Evolutionary conservation across 495 filamentous ascomycete species (phyloP).

Genomic region (Staphylotrichum longicolle): DNA sequence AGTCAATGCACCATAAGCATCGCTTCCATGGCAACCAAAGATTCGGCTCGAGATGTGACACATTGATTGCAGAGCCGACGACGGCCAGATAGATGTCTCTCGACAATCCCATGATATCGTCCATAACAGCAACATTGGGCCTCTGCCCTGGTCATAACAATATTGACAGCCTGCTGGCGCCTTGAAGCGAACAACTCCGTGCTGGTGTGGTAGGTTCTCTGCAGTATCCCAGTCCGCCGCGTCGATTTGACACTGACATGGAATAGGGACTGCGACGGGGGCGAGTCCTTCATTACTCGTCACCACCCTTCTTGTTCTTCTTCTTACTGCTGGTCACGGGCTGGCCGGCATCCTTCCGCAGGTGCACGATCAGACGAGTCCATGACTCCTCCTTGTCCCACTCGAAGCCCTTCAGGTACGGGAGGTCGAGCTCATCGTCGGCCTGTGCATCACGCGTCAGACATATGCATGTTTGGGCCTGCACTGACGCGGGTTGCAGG

Average conservation of each 20-base stretch:
- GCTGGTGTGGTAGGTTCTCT: slow-evolving; percentile 8
- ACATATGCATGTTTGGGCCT: not conserved
- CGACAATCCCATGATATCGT: too few relatives aligned
- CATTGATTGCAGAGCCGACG: not conserved
- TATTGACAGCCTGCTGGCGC: not conserved
- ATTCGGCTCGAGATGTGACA: not conserved
- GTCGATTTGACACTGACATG: slow-evolving; percentile 2
- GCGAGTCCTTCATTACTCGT: slow-evolving; percentile 37
- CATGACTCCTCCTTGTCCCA: slow-evolving; percentile 87
- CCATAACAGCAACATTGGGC: too few relatives aligned
- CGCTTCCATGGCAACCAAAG: not conserved
- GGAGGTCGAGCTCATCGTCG: slow-evolving; percentile 81
- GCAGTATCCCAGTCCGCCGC: slow-evolving; percentile 17
- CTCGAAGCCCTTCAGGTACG: slow-evolving; percentile 87
- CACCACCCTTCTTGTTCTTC: slow-evolving; percentile 65
- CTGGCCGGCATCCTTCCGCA: slow-evolving; percentile 64
- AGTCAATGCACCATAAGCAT: too few relatives aligned
- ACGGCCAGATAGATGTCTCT: not conserved
- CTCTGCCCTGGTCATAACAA: too few relatives aligned
- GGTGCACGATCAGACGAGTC: slow-evolving; percentile 73
- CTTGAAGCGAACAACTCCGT: not conserved
- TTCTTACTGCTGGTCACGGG: slow-evolving; percentile 55
- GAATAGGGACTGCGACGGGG: not conserved
- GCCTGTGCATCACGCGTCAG: slow-evolving; percentile 50
- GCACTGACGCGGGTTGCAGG: slow-evolving; percentile 14